Evolutionary conservation across 176 grass and related monocot species (phyloP).

Genomic region (Carex parvula): DNA sequence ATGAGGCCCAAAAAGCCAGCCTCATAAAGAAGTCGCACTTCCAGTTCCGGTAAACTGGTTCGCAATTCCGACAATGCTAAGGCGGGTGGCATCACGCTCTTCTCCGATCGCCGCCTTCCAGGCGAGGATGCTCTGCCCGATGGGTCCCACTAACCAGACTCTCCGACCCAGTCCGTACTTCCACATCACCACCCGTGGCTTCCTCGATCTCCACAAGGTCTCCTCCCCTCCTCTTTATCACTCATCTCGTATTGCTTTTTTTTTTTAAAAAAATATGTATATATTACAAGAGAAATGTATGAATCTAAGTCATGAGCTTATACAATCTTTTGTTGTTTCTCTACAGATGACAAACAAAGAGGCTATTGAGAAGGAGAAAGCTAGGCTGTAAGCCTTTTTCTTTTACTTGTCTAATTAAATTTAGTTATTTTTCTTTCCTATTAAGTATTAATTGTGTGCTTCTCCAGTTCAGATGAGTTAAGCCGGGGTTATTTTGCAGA

Average conservation of each 20-base stretch:
- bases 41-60: neutral
- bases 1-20: neutral
- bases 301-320: neutral
- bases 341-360: conserved; percentile 44
- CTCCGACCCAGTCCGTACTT: neutral
- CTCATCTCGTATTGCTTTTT: neutral
- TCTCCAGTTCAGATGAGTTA: conserved; percentile 72
- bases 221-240: neutral
- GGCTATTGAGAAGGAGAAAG: conserved; percentile 54
- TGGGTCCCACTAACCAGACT: neutral
- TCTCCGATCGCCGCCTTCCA: conserved; percentile 8
- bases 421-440: neutral
- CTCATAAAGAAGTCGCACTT: neutral
- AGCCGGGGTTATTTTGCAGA: conserved; percentile 69
- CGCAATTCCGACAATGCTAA: conserved; percentile 16
- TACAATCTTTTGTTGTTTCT: neutral
- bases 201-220: conserved; percentile 30
- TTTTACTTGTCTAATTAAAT: neutral
- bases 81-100: conserved; percentile 26
- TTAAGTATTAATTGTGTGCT: conserved; percentile 19
- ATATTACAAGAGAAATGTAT: neutral
- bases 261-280: neutral
- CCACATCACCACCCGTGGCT: neutral
- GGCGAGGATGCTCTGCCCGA: neutral
- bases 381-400: conserved; percentile 53